A percentile compares a stretch with the other conserved stretches of the same genome.
Evolutionary conservation across 2,329 filamentous ascomycete genomes (phyloP).

Genomic region (Penicillium sp.): DNA sequence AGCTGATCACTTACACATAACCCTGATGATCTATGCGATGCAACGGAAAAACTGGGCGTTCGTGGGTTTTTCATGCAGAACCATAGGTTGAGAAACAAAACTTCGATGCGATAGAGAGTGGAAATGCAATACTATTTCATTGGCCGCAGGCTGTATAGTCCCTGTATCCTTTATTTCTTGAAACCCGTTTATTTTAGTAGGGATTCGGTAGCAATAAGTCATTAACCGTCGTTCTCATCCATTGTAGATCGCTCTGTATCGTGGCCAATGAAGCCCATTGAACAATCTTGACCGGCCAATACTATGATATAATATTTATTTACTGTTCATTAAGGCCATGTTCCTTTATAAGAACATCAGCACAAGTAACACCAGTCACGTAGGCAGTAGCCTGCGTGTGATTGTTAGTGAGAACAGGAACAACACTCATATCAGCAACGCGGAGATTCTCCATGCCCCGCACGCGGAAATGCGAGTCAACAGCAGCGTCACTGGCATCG

Average conservation of each 20-base stretch:
- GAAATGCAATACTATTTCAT: background rate
- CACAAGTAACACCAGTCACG: constrained; percentile 45
- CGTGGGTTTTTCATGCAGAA: background rate
- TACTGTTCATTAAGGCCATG: constrained; percentile 29
- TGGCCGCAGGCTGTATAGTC: background rate
- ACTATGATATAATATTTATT: background rate
- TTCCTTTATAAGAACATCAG: constrained; percentile 43
- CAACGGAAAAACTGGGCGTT: too few species aligned
- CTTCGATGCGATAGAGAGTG: background rate
- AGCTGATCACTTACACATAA: too few species aligned
- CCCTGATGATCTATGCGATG: too few species aligned
- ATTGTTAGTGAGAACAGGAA: constrained; percentile 38
- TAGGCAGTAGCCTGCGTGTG: constrained; percentile 50
- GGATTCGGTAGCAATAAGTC: background rate
- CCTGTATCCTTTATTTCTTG: background rate
- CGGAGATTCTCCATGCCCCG: constrained; percentile 33
- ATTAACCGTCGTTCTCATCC: background rate
- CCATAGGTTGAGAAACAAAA: background rate
- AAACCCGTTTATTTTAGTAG: background rate
- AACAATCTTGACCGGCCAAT: background rate
- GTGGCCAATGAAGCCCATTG: background rate
- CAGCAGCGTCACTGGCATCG: constrained; percentile 38
- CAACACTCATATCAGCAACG: constrained; percentile 39
- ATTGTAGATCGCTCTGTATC: background rate
- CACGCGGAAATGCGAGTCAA: constrained; percentile 40